Evolutionary conservation across 192 early-diverging fungal species (phyloP).

Genomic region (Helicostylum pulchrum): DNA sequence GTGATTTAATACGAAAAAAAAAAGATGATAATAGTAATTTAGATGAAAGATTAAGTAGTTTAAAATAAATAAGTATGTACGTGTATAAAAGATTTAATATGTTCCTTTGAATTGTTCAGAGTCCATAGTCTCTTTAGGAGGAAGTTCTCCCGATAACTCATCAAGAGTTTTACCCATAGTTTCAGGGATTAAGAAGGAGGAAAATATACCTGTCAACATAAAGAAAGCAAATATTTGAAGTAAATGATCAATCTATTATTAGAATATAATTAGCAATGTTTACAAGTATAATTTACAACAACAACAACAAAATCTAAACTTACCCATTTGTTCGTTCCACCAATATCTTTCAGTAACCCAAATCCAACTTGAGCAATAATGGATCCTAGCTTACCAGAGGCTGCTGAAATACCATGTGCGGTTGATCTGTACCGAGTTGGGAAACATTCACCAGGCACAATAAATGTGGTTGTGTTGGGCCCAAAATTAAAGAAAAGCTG

Average conservation of each 20-base stretch:
- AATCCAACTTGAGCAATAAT: constrained; percentile 74
- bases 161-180: constrained; percentile 77
- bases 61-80: too few relatives aligned
- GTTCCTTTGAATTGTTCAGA: constrained; percentile 7
- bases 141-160: constrained; percentile 54
- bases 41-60: too few relatives aligned
- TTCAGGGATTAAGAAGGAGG: constrained; percentile 70
- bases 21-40: too few relatives aligned
- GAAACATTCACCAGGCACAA: constrained; percentile 80
- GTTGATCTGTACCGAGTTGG: constrained; percentile 81
- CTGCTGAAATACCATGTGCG: constrained; percentile 78
- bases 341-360: constrained; percentile 64
- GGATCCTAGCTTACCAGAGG: constrained; percentile 75
- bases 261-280: too few relatives aligned
- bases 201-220: constrained; percentile 68
- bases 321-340: constrained; percentile 55
- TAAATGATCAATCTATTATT: constrained; percentile 44
- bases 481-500: constrained; percentile 94
- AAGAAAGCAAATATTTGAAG: constrained; percentile 73
- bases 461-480: constrained; percentile 89
- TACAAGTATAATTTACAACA: too few relatives aligned
- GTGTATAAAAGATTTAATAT: constrained; percentile 5
- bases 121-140: neutral
- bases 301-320: too few relatives aligned
- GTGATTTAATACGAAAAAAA: too few relatives aligned